Evolutionary conservation across 768 basidiomycete species (phyloP).

Genomic region (Lentinula boryana): DNA sequence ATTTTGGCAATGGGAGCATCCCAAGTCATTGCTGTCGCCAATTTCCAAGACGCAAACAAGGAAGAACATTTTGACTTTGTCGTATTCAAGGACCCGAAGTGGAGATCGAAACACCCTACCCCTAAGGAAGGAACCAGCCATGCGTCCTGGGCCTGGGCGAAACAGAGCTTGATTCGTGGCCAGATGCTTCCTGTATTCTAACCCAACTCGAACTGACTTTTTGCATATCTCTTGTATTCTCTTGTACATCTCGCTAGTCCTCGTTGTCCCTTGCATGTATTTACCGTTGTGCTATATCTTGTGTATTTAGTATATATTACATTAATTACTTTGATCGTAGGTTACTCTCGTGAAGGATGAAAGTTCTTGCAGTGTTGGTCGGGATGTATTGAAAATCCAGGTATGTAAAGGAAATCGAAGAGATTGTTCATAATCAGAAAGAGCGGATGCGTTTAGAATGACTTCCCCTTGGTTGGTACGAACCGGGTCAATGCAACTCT

Average conservation of each 20-base stretch:
- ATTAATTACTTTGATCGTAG: not conserved
- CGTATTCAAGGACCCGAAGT: slow-evolving; percentile 44
- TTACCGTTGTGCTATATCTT: not conserved
- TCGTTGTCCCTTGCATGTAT: not conserved
- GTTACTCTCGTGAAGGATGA: too few relatives aligned
- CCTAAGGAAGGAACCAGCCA: slow-evolving; percentile 21
- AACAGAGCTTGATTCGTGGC: slow-evolving; percentile 68
- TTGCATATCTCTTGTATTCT: slow-evolving; percentile 16
- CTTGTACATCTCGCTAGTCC: not conserved
- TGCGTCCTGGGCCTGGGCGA: slow-evolving; percentile 67
- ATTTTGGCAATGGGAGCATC: slow-evolving; percentile 75
- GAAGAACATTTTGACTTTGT: slow-evolving; percentile 20
- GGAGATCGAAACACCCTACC: slow-evolving; percentile 19
- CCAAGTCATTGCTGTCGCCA: slow-evolving; percentile 45
- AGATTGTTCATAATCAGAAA: too few relatives aligned
- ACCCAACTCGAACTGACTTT: not conserved
- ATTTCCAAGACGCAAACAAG: not conserved
- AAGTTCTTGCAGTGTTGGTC: too few relatives aligned
- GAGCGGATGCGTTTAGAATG: too few relatives aligned
- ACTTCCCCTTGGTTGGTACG: too few relatives aligned
- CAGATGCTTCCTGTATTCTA: slow-evolving; percentile 28
- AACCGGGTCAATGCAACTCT: too few relatives aligned
- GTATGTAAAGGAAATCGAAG: too few relatives aligned
- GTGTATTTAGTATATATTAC: not conserved
- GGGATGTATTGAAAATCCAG: too few relatives aligned